These are phyloP conservation scores for Aegilops umbellulata DNA, from an alignment of 176 grass and related monocot species.

Conservation along the genomic window DNA sequence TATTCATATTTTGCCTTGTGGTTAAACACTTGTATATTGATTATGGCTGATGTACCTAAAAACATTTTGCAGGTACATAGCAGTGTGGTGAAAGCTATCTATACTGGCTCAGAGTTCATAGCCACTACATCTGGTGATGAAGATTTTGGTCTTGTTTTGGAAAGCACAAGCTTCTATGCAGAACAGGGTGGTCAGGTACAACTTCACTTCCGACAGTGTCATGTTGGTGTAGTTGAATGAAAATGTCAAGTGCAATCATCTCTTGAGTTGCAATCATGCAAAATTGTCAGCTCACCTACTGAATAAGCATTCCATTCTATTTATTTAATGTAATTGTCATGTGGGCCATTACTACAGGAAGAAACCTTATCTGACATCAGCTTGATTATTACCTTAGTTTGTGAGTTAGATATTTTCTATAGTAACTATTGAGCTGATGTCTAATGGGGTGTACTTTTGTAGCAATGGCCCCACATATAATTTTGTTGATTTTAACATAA, in stretches of 20 bases:
- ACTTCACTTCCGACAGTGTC: neutral
- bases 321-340: neutral
- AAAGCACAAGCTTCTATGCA: conserved; percentile 95
- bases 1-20: conserved; percentile 6
- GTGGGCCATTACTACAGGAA: neutral
- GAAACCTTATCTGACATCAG: neutral
- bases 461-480: too few relatives aligned
- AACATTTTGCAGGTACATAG: conserved; percentile 67
- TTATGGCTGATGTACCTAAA: conserved; percentile 16
- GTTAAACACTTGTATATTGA: conserved; percentile 1
- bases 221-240: conserved; percentile 22
- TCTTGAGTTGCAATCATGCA: neutral
- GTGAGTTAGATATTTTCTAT: neutral
- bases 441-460: too few relatives aligned
- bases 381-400: neutral
- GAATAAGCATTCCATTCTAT: neutral
- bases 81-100: conserved; percentile 85
- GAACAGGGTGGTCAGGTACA: conserved; percentile 98
- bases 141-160: conserved; percentile 75
- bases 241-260: neutral
- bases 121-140: conserved; percentile 40
- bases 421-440: too few relatives aligned
- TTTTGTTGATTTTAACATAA: neutral
- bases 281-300: neutral
- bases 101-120: conserved; percentile 67